These are phyloP conservation scores for Naganishia kalamii DNA, from an alignment of 768 basidiomycete species.

Conservation along the genomic window DNA sequence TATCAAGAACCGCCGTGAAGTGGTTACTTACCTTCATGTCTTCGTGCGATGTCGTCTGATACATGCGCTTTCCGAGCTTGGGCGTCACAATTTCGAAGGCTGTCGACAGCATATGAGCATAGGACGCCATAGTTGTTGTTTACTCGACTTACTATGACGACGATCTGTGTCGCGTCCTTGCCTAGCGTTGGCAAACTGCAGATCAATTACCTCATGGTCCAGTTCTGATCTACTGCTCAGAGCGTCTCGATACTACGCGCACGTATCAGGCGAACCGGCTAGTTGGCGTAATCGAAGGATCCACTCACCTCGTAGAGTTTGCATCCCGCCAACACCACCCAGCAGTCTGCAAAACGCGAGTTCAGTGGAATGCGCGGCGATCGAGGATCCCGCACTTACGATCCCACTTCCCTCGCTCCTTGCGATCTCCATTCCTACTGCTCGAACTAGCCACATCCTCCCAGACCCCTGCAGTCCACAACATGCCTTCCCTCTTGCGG, in stretches of 20 bases:
- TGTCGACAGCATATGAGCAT: too few relatives aligned
- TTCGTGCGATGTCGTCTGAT: slow-evolving; percentile 41
- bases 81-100: slow-evolving; percentile 46
- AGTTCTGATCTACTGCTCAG: slow-evolving; percentile 33
- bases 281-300: background rate
- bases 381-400: slow-evolving; percentile 29
- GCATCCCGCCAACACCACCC: slow-evolving; percentile 45
- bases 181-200: slow-evolving; percentile 44
- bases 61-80: slow-evolving; percentile 39
- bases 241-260: slow-evolving; percentile 36
- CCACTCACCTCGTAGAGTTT: slow-evolving; percentile 40
- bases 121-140: too few relatives aligned
- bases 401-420: slow-evolving; percentile 40
- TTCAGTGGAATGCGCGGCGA: too few relatives aligned
- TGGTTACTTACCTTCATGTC: slow-evolving; percentile 39
- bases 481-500: slow-evolving; percentile 44
- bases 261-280: background rate
- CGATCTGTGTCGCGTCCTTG: slow-evolving; percentile 45
- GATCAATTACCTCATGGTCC: slow-evolving; percentile 40
- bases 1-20: background rate
- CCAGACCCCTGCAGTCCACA: slow-evolving; percentile 44
- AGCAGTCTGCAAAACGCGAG: slow-evolving; percentile 31
- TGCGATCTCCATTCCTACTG: slow-evolving; percentile 24
- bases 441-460: slow-evolving; percentile 33
- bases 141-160: slow-evolving; percentile 35